Base-by-base conservation (phyloP, 768 basidiomycete species). In the Tricholoma sp. region DNA sequence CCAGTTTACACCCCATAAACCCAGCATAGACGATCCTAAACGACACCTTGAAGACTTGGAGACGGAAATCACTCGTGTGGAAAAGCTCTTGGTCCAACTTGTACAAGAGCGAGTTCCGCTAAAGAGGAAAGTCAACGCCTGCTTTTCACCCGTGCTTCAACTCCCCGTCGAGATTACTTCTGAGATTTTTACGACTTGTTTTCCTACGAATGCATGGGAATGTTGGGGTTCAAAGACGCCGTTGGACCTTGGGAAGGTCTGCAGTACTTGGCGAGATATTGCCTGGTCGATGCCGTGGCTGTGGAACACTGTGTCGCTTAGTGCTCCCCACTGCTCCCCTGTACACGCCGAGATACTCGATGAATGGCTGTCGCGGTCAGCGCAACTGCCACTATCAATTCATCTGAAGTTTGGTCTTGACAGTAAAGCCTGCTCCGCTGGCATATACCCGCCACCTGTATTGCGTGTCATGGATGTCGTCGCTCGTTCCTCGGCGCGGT, bases 261-360 rank as follows among this genome's bases (percentile, higher is more conserved):
- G 68, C 50, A 62, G 59, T 14, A 58, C 68, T 24, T 70, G 69
- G 69, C 58, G 70, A 19, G 59, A 65, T 10, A 62, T 69, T 50
- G 69, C 67, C 22, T 69, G 68, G 68, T 60, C 66, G n/a, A 68
- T 69, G 55, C 69, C 70, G 2, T 64, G 59, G 47, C 65, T 71
- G 10, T 70, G 70, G 68, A 59, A 62, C 19, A 61, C 58, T 22
- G 57, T 70, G 22, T 63, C 59, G 39, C 58, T 71, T 18, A 59
- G 52, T 19, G 59, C 63, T 11, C 52, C 64, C 12, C 47, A 57
- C 22, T 63, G 59, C 8, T 59, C 64, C 12, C 52, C 59, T 10
- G 24, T 45, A 12, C 66, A 66, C 54, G 62, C 61, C 41, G 47
- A 56, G 9, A 54, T 69, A 14, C 57, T 71, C 12, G 59, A 64